Evolutionary conservation across 768 basidiomycete species (phyloP), one percentile per base, ranked within the genome.

Genomic region (Tylopilus felleus): DNA sequence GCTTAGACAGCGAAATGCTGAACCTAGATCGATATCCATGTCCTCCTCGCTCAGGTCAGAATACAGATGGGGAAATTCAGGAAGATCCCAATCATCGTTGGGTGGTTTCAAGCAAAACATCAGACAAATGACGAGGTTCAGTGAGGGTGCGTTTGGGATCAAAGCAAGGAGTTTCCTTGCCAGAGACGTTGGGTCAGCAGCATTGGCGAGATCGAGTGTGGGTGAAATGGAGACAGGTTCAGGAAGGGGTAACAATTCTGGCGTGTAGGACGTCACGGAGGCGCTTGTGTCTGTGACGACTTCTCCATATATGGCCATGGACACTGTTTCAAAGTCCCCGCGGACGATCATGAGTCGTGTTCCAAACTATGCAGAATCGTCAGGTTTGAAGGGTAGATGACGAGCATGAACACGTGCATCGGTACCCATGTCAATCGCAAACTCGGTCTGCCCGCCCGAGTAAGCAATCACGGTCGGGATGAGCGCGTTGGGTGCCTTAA

Each of bases 321-420:
- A 88, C 19, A 88, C 71, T 53, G 73, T 74, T 46, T 80, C 72
- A 66, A 90, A 91, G 33, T 80, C 74, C n/a, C 90, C 90, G 62
- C 84, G 85, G 57, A 93, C 77, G 53, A 92, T 87, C 79, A 93
- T 84, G 28, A 92, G 74, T 41, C 90, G 84, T 21, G 89, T 90
- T 4, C 84, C 80, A 65, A 80, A 83, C 86, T 89, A 65, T 17
- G 51, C 28, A 31, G 43, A 35, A 29, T 52, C 10, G 42, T 60
- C 40, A 62, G 51, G 51, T 16, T 19, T 9, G n/a, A 40, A 27
- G 5, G 25, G 9, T 44, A 46, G 4, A 19, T 12, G 21, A 38
- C 8, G 47, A 16, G 39, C 19, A 49, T 36, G 47, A 13, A 19
- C 9, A 73, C 80, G 51, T 60, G 83, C 90, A 70, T 90, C 86